A percentile compares a stretch with the other conserved stretches of the same genome.
These are phyloP conservation scores for Colletotrichum sp. DNA, from an alignment of 2,329 filamentous ascomycete species.

Conservation along the genomic window DNA sequence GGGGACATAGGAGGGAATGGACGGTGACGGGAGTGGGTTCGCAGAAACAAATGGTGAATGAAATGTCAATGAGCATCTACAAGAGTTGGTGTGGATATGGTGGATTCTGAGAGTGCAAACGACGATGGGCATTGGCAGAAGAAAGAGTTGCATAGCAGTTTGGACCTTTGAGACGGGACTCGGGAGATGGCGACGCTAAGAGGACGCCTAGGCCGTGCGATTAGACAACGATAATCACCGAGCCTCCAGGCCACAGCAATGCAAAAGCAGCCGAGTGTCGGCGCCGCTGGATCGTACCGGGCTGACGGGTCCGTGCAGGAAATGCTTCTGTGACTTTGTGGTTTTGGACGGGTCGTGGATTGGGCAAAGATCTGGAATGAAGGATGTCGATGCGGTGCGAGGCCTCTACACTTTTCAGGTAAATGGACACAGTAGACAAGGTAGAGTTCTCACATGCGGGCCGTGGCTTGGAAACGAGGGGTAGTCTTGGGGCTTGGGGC, in stretches of 20 bases:
- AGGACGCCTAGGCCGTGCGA: neutral
- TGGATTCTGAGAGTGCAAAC: neutral
- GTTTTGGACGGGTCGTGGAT: neutral
- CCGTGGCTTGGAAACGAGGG: neutral
- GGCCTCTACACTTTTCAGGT: neutral
- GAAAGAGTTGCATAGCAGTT: constrained; percentile 4
- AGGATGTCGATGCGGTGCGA: neutral
- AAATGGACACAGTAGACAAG: neutral
- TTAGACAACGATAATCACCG: constrained; percentile 3
- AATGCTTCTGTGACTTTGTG: neutral
- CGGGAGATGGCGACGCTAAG: constrained; percentile 7
- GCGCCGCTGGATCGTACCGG: neutral
- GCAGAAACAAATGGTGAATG: neutral
- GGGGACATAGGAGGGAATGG: neutral
- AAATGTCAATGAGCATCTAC: neutral
- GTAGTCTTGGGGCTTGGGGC: neutral
- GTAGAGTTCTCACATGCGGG: neutral
- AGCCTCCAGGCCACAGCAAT: neutral
- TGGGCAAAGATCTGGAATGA: neutral
- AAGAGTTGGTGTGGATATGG: neutral
- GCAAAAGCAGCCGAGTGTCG: neutral
- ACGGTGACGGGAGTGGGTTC: neutral
- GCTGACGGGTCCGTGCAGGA: constrained; percentile 2
- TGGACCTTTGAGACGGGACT: neutral
- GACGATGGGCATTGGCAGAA: neutral